Conservation (phyloP, 768 basidiomycete species). For the Suillus lakei region DNA sequence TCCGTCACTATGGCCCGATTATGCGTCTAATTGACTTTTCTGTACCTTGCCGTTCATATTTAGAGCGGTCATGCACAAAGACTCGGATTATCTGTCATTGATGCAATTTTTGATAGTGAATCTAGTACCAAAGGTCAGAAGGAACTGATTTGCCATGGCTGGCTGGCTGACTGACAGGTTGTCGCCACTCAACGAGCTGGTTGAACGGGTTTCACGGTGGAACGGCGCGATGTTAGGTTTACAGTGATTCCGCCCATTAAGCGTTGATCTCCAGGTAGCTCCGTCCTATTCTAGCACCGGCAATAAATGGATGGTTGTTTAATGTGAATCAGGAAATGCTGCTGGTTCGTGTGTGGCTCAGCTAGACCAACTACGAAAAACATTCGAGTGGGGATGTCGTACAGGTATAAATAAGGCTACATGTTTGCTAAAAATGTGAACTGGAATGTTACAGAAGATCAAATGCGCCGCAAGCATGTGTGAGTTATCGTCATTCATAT, state of each 20-base stretch:
- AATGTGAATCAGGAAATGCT: background rate
- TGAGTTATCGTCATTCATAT: slow-evolving; percentile 14
- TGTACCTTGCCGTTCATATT: slow-evolving; percentile 3
- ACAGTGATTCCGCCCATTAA: background rate
- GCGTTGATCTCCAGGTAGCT: no score
- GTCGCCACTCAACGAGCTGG: slow-evolving; percentile 50
- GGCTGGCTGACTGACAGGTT: slow-evolving; percentile 62
- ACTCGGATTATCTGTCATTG: slow-evolving; percentile 11
- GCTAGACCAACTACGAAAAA: background rate
- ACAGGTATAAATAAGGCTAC: slow-evolving; percentile 10
- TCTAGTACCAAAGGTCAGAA: slow-evolving; percentile 69
- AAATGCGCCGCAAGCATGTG: background rate
- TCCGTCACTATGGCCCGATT: background rate
- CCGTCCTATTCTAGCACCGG: no score
- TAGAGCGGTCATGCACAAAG: background rate
- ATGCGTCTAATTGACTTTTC: background rate
- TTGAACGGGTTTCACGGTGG: background rate
- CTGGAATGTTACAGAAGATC: background rate
- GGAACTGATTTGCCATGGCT: slow-evolving; percentile 75
- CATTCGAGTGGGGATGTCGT: background rate
- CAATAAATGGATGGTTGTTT: no score
- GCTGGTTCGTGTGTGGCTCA: background rate
- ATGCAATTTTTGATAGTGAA: slow-evolving; percentile 52
- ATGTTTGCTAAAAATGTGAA: slow-evolving; percentile 7
- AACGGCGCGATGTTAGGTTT: background rate